These are phyloP conservation scores for Pelargonium australe DNA, from an alignment of 441 rosid genomes.

Conservation along the genomic window DNA sequence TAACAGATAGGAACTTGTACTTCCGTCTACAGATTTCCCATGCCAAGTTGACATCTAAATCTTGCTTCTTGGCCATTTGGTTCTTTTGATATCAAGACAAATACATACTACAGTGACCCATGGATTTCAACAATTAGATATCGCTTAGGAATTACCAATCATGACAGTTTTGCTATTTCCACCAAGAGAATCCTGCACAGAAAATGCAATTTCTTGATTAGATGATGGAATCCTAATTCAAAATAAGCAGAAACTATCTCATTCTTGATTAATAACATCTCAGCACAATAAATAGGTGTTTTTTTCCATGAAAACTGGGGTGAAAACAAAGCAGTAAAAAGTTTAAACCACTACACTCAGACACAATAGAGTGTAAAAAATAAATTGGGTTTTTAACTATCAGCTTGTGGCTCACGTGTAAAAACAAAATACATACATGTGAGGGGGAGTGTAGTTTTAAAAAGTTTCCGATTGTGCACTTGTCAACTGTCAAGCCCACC, in stretches of 20 bases:
- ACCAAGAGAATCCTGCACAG: conserved; percentile 62
- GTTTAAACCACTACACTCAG: neutral
- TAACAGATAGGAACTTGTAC: too few relatives aligned
- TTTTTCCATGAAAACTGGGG: neutral
- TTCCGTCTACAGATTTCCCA: too few relatives aligned
- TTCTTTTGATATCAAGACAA: neutral
- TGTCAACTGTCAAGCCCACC: too few relatives aligned
- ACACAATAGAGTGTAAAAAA: too few relatives aligned
- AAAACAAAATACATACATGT: too few relatives aligned
- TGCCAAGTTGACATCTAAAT: too few relatives aligned
- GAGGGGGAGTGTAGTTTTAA: too few relatives aligned
- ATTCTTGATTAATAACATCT: neutral
- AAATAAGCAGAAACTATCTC: neutral
- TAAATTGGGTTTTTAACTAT: too few relatives aligned
- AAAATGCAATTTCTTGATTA: neutral
- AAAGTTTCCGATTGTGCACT: too few relatives aligned
- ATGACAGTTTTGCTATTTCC: conserved; percentile 65
- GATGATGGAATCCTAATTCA: neutral
- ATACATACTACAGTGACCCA: neutral
- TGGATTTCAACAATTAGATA: conserved; percentile 1
- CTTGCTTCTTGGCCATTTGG: too few relatives aligned
- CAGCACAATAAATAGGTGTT: neutral
- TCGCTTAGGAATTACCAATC: conserved; percentile 40
- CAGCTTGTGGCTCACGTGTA: too few relatives aligned
- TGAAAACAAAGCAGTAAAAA: neutral